Conservation (phyloP, 2,329 filamentous ascomycete genomes). For the Hypoxylon rubiginosum region DNA sequence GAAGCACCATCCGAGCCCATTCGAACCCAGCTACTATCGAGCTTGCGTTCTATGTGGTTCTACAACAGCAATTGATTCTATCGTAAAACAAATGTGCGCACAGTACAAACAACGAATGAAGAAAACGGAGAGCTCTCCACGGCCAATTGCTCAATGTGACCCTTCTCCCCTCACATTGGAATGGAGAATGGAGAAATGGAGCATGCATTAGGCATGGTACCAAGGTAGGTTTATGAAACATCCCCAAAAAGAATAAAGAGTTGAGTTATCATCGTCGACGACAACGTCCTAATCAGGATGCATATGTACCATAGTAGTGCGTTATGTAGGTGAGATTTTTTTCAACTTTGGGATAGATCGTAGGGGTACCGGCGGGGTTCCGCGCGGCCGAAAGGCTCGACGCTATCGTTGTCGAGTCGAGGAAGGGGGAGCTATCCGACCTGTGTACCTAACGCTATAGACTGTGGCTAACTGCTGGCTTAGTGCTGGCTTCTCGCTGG, state of each 20-base stretch:
- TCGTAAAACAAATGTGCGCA: neutral
- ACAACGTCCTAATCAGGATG: neutral
- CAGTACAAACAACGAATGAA: neutral
- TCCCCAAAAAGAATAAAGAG: neutral
- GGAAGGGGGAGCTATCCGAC: no score
- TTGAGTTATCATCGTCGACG: neutral
- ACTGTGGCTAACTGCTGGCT: no score
- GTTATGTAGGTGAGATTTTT: neutral
- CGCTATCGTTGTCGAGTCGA: conserved; percentile 24
- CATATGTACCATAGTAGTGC: neutral
- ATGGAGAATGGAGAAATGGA: neutral
- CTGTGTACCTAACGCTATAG: no score
- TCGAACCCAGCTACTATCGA: neutral
- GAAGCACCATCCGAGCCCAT: neutral
- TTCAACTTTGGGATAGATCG: conserved; percentile 7
- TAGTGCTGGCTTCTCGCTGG: neutral
- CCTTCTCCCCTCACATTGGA: neutral
- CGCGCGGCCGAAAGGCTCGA: conserved; percentile 38
- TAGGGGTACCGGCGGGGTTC: conserved; percentile 31
- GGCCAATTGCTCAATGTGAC: no score
- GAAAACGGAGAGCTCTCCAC: no score
- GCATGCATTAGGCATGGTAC: conserved; percentile 1
- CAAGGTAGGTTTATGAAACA: neutral
- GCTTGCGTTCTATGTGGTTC: neutral
- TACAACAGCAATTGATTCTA: neutral